These are phyloP conservation scores for Verticillium klebahnii DNA, from an alignment of 2,329 filamentous ascomycete genomes.

Conservation along the genomic window DNA sequence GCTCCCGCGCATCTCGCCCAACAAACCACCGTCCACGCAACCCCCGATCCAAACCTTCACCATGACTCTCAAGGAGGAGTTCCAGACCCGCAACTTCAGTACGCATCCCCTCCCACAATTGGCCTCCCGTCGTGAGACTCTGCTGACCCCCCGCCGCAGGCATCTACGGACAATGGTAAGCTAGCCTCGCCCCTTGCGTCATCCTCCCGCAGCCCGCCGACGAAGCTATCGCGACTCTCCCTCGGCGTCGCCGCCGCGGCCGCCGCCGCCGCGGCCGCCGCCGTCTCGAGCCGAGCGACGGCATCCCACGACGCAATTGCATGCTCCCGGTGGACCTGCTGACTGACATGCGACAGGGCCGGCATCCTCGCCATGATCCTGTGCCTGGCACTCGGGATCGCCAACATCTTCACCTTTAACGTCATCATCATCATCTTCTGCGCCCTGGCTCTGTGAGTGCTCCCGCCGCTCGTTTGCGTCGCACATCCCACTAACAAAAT, in stretches of 20 bases:
- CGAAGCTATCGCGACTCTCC: background rate
- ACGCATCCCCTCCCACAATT: constrained; percentile 28
- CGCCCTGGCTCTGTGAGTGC: constrained; percentile 48
- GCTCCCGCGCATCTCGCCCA: background rate
- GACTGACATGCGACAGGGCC: constrained; percentile 42
- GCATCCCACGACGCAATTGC: background rate
- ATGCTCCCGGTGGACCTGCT: background rate
- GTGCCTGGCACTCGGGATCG: constrained; percentile 64
- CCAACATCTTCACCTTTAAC: constrained; percentile 58
- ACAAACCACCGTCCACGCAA: constrained; percentile 1
- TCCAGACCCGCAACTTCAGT: constrained; percentile 72
- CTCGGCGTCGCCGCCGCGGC: background rate
- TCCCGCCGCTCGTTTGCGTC: background rate
- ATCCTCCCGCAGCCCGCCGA: background rate
- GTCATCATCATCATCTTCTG: constrained; percentile 45
- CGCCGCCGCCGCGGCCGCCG: background rate
- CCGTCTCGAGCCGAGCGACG: background rate
- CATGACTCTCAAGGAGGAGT: constrained; percentile 69
- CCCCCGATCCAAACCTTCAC: constrained; percentile 30
- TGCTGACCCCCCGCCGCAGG: constrained; percentile 42
- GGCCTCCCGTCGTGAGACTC: constrained; percentile 2
- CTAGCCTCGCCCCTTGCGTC: constrained; percentile 7
- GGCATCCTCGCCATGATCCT: constrained; percentile 68
- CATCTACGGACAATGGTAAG: constrained; percentile 75
- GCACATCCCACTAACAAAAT: background rate